phyloP scores from a whole-genome alignment of 768 basidiomycete species.

The Leccinum boreale region DNA sequence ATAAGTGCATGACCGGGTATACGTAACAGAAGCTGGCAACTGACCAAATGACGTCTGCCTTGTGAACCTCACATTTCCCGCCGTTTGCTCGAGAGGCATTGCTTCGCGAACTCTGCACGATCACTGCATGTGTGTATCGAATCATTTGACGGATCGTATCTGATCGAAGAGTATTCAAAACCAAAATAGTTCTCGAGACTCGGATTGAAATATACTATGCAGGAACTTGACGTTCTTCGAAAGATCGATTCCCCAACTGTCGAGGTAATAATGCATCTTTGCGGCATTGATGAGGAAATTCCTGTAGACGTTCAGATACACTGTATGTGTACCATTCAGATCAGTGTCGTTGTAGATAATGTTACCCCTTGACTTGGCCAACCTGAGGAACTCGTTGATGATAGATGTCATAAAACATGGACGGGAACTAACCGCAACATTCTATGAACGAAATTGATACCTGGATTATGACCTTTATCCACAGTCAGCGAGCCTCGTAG shows the following conservation, averaged over 20 bases:
- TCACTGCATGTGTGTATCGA: constrained; percentile 49
- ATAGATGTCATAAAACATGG: not conserved
- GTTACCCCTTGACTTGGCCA: constrained; percentile 72
- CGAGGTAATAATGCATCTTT: constrained; percentile 84
- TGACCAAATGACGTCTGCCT: constrained; percentile 59
- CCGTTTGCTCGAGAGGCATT: constrained; percentile 37
- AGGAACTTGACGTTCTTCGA: constrained; percentile 49
- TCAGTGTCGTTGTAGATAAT: constrained; percentile 74
- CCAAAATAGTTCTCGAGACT: not conserved
- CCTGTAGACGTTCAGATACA: constrained; percentile 84
- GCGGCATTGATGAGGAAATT: constrained; percentile 78
- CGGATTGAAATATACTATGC: constrained; percentile 40
- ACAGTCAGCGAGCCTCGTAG: constrained; percentile 70
- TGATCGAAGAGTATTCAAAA: constrained; percentile 26
- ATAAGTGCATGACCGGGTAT: constrained; percentile 2
- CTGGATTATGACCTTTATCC: constrained; percentile 60
- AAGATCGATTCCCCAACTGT: constrained; percentile 50
- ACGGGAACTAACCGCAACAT: constrained; percentile 64
- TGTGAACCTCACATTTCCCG: constrained; percentile 45
- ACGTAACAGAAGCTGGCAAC: constrained; percentile 15
- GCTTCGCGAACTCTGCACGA: constrained; percentile 43
- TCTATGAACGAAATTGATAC: constrained; percentile 61
- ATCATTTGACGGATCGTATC: constrained; percentile 64
- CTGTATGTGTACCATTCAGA: constrained; percentile 58
- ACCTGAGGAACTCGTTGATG: constrained; percentile 37